Percentiles rank a stretch among this genome's conserved stretches.
Conservation (phyloP, 2,329 filamentous ascomycete genomes). For the Dactylellina haptotyla region DNA sequence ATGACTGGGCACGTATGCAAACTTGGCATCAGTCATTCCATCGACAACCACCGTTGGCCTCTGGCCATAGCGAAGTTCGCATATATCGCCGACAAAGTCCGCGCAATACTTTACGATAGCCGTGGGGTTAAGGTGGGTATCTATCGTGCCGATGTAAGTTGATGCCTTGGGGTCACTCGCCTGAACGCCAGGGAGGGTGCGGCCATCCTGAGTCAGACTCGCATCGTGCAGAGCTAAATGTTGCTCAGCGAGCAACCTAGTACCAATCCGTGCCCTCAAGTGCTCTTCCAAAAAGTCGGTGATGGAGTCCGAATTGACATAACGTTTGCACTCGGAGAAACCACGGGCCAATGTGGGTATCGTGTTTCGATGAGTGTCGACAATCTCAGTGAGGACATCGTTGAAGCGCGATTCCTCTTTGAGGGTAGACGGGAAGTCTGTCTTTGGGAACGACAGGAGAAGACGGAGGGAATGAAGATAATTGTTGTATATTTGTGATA, state of each 20-base stretch:
- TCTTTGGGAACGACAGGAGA: slow-evolving; percentile 82
- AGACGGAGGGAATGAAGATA: slow-evolving; percentile 93
- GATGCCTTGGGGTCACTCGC: slow-evolving; percentile 58
- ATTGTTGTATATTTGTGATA: slow-evolving; percentile 93
- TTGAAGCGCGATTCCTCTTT: slow-evolving; percentile 93
- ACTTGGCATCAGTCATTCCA: slow-evolving; percentile 85
- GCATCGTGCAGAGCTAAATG: slow-evolving; percentile 87
- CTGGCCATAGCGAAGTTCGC: slow-evolving; percentile 93
- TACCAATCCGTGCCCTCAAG: slow-evolving; percentile 91
- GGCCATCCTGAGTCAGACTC: slow-evolving; percentile 60
- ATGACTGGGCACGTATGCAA: slow-evolving; percentile 94
- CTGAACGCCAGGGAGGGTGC: slow-evolving; percentile 55
- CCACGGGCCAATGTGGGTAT: slow-evolving; percentile 91
- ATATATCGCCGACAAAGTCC: slow-evolving; percentile 92
- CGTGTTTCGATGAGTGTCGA: slow-evolving; percentile 91
- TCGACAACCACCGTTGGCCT: slow-evolving; percentile 82
- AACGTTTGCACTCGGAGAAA: slow-evolving; percentile 91
- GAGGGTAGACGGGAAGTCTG: slow-evolving; percentile 74
- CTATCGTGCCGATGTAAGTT: slow-evolving; percentile 92
- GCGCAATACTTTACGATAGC: slow-evolving; percentile 85
- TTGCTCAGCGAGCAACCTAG: slow-evolving; percentile 91
- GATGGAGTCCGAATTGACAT: slow-evolving; percentile 84
- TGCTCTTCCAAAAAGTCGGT: slow-evolving; percentile 93
- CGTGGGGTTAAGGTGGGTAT: slow-evolving; percentile 85
- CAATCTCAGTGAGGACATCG: slow-evolving; percentile 91